phyloP scores from a whole-genome alignment of 2,329 filamentous ascomycete species.

The Trichophyton simii region DNA sequence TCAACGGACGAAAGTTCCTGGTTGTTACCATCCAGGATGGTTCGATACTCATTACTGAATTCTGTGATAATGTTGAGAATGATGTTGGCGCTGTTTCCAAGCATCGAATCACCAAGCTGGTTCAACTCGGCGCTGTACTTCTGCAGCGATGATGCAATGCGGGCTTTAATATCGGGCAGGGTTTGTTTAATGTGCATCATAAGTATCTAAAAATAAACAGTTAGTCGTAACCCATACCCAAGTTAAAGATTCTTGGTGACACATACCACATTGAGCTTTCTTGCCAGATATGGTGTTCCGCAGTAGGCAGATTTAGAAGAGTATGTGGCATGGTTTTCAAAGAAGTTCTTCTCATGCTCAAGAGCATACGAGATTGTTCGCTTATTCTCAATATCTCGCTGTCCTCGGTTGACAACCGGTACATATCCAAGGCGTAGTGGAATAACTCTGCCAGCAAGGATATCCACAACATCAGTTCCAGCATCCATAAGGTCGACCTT shows the following conservation, averaged over 20 bases:
- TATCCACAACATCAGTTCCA: conserved; percentile 95
- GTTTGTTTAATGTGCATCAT: conserved; percentile 99
- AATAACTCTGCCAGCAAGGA: conserved; percentile 93
- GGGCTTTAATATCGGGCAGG: conserved; percentile 92
- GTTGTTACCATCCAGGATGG: conserved; percentile 91
- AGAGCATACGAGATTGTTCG: conserved; percentile 83
- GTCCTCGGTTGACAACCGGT: conserved; percentile 92
- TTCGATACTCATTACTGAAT: conserved; percentile 95
- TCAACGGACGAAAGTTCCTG: conserved; percentile 89
- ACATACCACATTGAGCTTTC: conserved; percentile 76
- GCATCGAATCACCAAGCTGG: conserved; percentile 79
- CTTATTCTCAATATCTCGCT: conserved; percentile 97
- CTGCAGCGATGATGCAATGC: conserved; percentile 83
- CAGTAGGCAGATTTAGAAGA: conserved; percentile 98
- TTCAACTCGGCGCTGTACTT: conserved; percentile 79
- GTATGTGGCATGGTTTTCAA: conserved; percentile 97
- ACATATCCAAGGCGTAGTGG: conserved; percentile 89
- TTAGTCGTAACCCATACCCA: neutral
- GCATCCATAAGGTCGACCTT: conserved; percentile 99
- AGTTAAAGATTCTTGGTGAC: neutral
- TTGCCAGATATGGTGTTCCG: conserved; percentile 88
- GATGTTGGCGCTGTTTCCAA: conserved; percentile 92
- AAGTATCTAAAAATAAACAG: conserved; percentile 50
- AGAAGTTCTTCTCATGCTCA: conserved; percentile 91
- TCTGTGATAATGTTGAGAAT: conserved; percentile 98